Percentiles rank a stretch among this genome's conserved stretches.
Conservation (phyloP, 495 filamentous ascomycete species). For the Penicillium mononematosum region DNA sequence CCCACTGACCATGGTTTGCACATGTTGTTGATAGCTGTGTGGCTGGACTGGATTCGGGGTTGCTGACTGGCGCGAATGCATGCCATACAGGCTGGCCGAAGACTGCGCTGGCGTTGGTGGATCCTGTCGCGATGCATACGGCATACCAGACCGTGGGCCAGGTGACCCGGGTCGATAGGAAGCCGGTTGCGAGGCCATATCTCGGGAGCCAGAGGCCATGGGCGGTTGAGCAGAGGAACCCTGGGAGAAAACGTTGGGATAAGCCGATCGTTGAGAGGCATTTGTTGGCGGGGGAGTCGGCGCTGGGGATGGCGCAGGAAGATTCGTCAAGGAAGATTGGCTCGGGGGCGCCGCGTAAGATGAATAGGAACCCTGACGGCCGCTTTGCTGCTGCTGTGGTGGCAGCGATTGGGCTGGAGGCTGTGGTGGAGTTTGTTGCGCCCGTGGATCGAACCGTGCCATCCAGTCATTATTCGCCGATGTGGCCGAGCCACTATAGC, state of each 20-base stretch:
- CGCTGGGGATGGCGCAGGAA: slow-evolving; percentile 38
- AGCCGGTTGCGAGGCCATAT: slow-evolving; percentile 30
- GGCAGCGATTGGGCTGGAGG: slow-evolving; percentile 26
- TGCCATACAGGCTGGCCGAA: slow-evolving; percentile 31
- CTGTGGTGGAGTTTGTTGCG: slow-evolving; percentile 34
- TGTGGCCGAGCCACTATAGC: slow-evolving; percentile 30
- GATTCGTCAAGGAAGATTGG: slow-evolving; percentile 28
- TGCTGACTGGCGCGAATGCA: slow-evolving; percentile 33
- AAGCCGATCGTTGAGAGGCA: slow-evolving; percentile 35
- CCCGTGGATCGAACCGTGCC: slow-evolving; percentile 46
- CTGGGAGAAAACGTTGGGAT: slow-evolving; percentile 38
- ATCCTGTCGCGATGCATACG: slow-evolving; percentile 38
- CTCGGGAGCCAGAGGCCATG: slow-evolving; percentile 29
- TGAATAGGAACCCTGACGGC: slow-evolving; percentile 33
- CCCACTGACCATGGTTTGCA: slow-evolving; percentile 43
- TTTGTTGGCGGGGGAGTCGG: slow-evolving; percentile 42
- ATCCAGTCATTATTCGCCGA: slow-evolving; percentile 47
- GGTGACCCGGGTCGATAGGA: slow-evolving; percentile 41
- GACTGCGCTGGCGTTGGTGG: slow-evolving; percentile 37
- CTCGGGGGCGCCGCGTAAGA: slow-evolving; percentile 33
- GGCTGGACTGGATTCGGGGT: slow-evolving; percentile 26
- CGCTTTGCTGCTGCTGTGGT: slow-evolving; percentile 25
- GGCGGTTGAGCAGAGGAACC: slow-evolving; percentile 26
- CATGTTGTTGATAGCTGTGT: slow-evolving; percentile 41
- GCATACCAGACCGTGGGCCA: slow-evolving; percentile 31